These are phyloP conservation scores for Euptelea pleiosperma DNA, from an alignment of 164 flowering plant genomes.

Conservation along the genomic window DNA sequence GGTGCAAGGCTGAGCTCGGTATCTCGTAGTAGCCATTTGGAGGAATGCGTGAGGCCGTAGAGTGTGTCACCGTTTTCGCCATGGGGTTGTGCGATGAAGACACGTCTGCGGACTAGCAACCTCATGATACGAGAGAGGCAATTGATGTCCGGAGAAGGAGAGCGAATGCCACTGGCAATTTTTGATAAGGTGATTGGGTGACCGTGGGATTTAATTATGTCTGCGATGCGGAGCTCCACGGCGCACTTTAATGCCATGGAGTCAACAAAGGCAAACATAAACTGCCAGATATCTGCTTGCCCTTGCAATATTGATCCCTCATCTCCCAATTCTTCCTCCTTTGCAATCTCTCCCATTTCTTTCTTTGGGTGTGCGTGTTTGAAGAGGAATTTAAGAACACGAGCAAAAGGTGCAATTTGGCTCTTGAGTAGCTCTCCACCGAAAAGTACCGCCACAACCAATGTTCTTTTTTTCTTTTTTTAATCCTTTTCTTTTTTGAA, in stretches of 20 bases:
- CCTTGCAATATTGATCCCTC: constrained; percentile 24
- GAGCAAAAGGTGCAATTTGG: too few species aligned
- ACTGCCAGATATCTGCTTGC: constrained; percentile 34
- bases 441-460: too few species aligned
- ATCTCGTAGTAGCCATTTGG: constrained; percentile 30
- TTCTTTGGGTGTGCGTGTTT: too few species aligned
- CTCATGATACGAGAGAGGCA: constrained; percentile 48
- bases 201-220: constrained; percentile 38
- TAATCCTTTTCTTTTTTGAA: too few species aligned
- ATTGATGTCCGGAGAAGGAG: constrained; percentile 23
- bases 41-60: constrained; percentile 30
- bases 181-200: constrained; percentile 33
- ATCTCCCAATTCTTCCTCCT: constrained; percentile 4
- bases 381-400: too few species aligned
- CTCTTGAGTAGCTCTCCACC: too few species aligned
- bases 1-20: constrained; percentile 26
- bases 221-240: constrained; percentile 44
- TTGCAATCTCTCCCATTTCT: not conserved
- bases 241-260: constrained; percentile 45
- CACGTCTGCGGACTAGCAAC: constrained; percentile 30
- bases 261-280: constrained; percentile 35
- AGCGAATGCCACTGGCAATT: constrained; percentile 17
- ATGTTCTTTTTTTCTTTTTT: too few species aligned
- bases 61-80: constrained; percentile 20
- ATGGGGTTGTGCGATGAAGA: constrained; percentile 30